Base-by-base conservation (phyloP, 495 filamentous ascomycete genomes). In the Penicillium nucicola region DNA sequence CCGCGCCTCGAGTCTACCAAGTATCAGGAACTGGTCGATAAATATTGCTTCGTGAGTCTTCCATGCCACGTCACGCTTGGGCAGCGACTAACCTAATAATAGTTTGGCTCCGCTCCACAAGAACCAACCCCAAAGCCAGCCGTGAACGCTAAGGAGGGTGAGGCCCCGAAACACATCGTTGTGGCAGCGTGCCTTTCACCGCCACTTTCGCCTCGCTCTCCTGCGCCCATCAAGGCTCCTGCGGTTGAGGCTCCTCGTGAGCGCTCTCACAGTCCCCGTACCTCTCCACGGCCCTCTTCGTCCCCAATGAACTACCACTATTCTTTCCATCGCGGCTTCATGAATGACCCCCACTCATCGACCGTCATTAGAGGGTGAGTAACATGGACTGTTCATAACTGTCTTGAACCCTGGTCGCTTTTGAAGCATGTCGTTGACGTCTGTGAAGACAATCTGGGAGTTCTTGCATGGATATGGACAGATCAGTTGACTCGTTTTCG, bases 41-140 rank as follows among this genome's bases (percentile, higher is more conserved):
- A 95, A 71, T 98, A 95, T 74, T 98, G 93, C 78, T 96, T 95
- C 80, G 92, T 96, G 89, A 82, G 91, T 95, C 76, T 66, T 53
- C 44, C 59, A 11, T 38, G 18, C 48, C 44, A 52, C 34, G n/a
- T 55, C 36, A 45, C 45, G 33, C 7, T 37, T 34, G 8, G 41
- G 50, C 15, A 17, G 39, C 4, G 10, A 43, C 58, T 64, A 59
- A 56, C 48, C 37, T 22, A 23, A 37, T 41, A 52, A 37, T 48
- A 82, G 79, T 82, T 71, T 72, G 78, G 77, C 13, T 74, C 79
- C 25, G 25, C 25, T 25, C 56, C 68, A 28, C 56, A 53, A 35
- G 51, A 44, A 11, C 31, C 53, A 7, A 54, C 32, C 7, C 43
- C 42, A 11, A 58, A 57, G 20, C 30, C 39, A 15, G 36, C 40